Evolutionary conservation across 2,329 filamentous ascomycete species (phyloP), one percentile per base, ranked within the genome.

Genomic region (Anisogramma anomala): DNA sequence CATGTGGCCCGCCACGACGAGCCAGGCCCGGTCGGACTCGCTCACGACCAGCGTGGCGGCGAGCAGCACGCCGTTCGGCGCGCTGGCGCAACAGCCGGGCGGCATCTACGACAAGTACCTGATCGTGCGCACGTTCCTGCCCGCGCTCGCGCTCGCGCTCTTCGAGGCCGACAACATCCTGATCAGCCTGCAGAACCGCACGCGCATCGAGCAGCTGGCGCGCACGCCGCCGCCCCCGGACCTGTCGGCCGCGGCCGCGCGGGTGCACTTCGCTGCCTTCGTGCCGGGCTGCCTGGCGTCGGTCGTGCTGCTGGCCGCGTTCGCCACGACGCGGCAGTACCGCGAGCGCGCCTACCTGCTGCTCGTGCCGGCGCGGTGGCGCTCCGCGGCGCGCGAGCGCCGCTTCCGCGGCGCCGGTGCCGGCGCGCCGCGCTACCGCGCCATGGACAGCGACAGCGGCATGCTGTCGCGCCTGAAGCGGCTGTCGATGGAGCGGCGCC

Each of bases 81-180:
- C 41, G 5, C 38, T 47, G 5, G 34, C 37, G 26, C 45, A 47
- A 32, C 34, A 19, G 6, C 27, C 39, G 27, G 39, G 45, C 18
- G 39, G 33, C 15, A 47, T 47, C 26, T 42, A 47, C 15, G 45
- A 47, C 10, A 41, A 39, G 6, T 47, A 39, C 25, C 42, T 47
- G n/a, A 42, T 47, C 13, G 28, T 37, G 23, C 36, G 45, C n/a
- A 42, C 43, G 3, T 30, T 39, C 3, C 26, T 41, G 6, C 45
- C 45, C 0, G 17, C 39, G 22, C 20, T 41, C 3, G 23, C 32
- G 13, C 23, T 47, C 17, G 10, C 27, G 10, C 6, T 36, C n/a
- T 47, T 44, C 23, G 45, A 47, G 4, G 41, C 33, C 15, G 37
- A 38, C 10, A 47, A 47, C 33, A 44, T 47, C 10, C 20, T 32